phyloP scores from a whole-genome alignment of 2,329 filamentous ascomycete genomes.

The Hansfordia pulvinata region DNA sequence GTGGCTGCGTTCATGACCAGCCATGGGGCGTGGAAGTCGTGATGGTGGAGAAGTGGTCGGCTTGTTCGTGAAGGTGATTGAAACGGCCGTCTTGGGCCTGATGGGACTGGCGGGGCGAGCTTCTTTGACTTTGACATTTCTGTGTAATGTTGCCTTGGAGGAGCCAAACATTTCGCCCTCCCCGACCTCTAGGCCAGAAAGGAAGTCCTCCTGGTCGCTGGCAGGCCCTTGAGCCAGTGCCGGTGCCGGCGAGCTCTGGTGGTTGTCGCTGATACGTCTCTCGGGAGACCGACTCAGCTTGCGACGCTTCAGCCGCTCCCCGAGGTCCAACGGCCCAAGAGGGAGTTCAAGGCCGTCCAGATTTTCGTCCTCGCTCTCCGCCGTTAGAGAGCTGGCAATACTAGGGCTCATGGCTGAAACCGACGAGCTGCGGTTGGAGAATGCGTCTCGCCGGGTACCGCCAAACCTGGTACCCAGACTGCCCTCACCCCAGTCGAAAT shows the following conservation, averaged over 20 bases:
- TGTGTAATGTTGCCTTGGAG: slow-evolving; percentile 72
- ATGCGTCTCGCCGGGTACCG: slow-evolving; percentile 68
- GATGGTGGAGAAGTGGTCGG: slow-evolving; percentile 62
- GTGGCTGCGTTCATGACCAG: slow-evolving; percentile 50
- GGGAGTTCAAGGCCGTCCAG: slow-evolving; percentile 83
- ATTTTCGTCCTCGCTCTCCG: slow-evolving; percentile 87
- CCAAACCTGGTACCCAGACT: slow-evolving; percentile 84
- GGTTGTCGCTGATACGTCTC: slow-evolving; percentile 25
- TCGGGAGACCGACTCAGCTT: slow-evolving; percentile 47
- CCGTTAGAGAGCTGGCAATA: slow-evolving; percentile 78
- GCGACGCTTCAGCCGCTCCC: slow-evolving; percentile 61
- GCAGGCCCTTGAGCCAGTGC: slow-evolving; percentile 17
- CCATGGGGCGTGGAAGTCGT: slow-evolving; percentile 65
- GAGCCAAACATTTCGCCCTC: slow-evolving; percentile 71
- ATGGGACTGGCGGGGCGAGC: slow-evolving; percentile 54
- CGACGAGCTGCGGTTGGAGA: slow-evolving; percentile 72
- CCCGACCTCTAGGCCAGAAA: slow-evolving; percentile 76
- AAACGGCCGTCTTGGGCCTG: slow-evolving; percentile 62
- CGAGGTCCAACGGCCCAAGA: slow-evolving; percentile 69
- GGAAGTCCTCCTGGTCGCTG: slow-evolving; percentile 59
- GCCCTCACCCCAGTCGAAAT: slow-evolving; percentile 89
- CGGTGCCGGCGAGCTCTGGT: slow-evolving; percentile 12
- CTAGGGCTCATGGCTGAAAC: slow-evolving; percentile 85
- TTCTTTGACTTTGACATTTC: slow-evolving; percentile 80
- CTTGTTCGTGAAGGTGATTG: slow-evolving; percentile 84